Evolutionary conservation across 2,329 filamentous ascomycete genomes (phyloP), one percentile per base, ranked within the genome.

Genomic region (Trichoderma hamatum): DNA sequence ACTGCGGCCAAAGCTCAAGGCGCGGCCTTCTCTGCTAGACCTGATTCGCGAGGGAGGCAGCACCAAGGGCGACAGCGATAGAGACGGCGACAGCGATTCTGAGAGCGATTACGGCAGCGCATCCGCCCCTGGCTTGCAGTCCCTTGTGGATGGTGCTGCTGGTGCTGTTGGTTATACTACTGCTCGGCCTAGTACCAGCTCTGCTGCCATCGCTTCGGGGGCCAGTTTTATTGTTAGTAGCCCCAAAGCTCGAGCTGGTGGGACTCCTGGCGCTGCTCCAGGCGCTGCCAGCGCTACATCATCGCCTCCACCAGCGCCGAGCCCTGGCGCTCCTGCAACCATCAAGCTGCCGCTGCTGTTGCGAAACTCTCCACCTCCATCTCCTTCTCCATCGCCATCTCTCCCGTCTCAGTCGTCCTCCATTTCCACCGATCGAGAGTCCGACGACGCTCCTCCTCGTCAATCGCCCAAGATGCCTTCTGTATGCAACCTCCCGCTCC

Each of bases 11-110:
- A 80, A 79, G 70, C 79, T 87, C 72, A 83, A 80, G 83, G 82
- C 83, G 74, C 82, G 84, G 79, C 84, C 82, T 74, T 86, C 84
- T 71, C 78, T 87, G 73, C 81, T 87, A 77, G 84, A 86, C 71
- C 80, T 87, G 70, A 78, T 84, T 72, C 79, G 80, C 70, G 75
- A 79, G 72, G 75, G 75, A 70, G 78, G 75, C 75, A 78, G 75
- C 75, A 74, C 74, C 73, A 73, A 73, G 69, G 73, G 72, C 70
- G 72, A 68, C 54, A 69, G 71, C 32, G 30, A 34, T 39, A 56
- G 39, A 64, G 49, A 67, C 36, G 32, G 34, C 11, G 34, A 4
- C 43, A 46, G 56, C 43, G 65, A 70, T 46, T 52, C 43, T 65
- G 64, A 69, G 63, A 46, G 59, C 32, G 36, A 62, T 4, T 14